Conservation (phyloP, 164 flowering plant genomes). For the Amborella trichopoda region DNA sequence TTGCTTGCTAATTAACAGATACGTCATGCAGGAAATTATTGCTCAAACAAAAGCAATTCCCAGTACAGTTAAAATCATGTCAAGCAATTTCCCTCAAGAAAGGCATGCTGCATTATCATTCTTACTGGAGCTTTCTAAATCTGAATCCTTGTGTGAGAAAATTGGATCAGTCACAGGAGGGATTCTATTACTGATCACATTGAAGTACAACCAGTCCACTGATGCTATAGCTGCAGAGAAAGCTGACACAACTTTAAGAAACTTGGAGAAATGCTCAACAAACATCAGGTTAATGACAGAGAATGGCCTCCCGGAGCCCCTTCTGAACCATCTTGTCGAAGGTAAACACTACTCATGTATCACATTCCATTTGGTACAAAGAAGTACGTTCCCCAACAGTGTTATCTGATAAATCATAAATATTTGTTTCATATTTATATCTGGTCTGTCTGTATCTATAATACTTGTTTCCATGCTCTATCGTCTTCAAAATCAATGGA, state of each 20-base stretch:
- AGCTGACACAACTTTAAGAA: slow-evolving; percentile 40
- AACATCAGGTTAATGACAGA: slow-evolving; percentile 77
- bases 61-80: slow-evolving; percentile 29
- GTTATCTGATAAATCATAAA: too few relatives aligned
- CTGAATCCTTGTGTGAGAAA: slow-evolving; percentile 24
- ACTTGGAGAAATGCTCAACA: slow-evolving; percentile 37
- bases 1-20: not conserved
- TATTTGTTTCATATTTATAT: too few relatives aligned
- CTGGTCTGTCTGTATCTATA: too few relatives aligned
- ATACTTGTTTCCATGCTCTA: too few relatives aligned
- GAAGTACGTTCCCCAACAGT: too few relatives aligned
- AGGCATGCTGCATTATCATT: slow-evolving; percentile 37
- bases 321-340: slow-evolving; percentile 45
- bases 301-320: slow-evolving; percentile 62
- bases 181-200: slow-evolving; percentile 50
- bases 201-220: slow-evolving; percentile 25
- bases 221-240: slow-evolving; percentile 48
- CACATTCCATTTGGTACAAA: too few relatives aligned
- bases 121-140: slow-evolving; percentile 51
- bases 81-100: slow-evolving; percentile 30
- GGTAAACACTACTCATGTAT: slow-evolving; percentile 27
- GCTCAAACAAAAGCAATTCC: slow-evolving; percentile 23
- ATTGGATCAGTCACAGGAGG: slow-evolving; percentile 47
- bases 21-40: slow-evolving; percentile 38
- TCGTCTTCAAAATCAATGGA: too few relatives aligned